Conservation (phyloP, 2,329 filamentous ascomycete genomes). For the Fusarium armeniacum region DNA sequence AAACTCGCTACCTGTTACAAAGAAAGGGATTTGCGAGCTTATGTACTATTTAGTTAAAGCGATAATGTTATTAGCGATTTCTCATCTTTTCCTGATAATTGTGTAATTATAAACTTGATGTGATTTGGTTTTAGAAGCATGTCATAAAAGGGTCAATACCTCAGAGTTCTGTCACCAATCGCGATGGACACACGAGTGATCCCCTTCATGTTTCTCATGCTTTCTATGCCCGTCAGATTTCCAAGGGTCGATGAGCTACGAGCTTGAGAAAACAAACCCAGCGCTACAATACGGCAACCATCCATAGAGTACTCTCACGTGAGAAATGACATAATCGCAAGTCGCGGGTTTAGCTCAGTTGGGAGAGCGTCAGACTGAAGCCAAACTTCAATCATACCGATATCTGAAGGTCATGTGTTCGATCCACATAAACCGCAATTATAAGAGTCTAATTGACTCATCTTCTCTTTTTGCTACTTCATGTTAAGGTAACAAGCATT, state of each 20-base stretch:
- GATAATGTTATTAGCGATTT: neutral
- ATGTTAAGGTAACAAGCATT: too few relatives aligned
- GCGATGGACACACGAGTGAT: neutral
- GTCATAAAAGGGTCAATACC: accelerated
- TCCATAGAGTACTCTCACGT: accelerated
- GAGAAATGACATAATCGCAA: neutral
- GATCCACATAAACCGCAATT: slow-evolving; percentile 38
- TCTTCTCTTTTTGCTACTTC: neutral
- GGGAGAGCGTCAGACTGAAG: slow-evolving; percentile 42
- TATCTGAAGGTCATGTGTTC: slow-evolving; percentile 41
- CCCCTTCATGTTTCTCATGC: neutral
- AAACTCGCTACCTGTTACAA: neutral
- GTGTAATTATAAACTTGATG: too few relatives aligned
- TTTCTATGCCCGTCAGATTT: accelerated
- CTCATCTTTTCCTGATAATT: neutral
- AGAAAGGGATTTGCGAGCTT: neutral
- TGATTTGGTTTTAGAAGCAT: too few relatives aligned
- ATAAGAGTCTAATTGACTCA: neutral
- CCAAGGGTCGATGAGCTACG: neutral
- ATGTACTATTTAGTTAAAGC: neutral
- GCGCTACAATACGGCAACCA: accelerated
- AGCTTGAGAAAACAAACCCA: neutral
- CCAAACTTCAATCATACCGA: slow-evolving; percentile 26
- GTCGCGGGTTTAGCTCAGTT: slow-evolving; percentile 39
- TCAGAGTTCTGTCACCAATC: neutral